A percentile compares a stretch with the other conserved stretches of the same genome.
Evolutionary conservation across 768 basidiomycete species (phyloP).

Genomic region (Polyporus arcularius): DNA sequence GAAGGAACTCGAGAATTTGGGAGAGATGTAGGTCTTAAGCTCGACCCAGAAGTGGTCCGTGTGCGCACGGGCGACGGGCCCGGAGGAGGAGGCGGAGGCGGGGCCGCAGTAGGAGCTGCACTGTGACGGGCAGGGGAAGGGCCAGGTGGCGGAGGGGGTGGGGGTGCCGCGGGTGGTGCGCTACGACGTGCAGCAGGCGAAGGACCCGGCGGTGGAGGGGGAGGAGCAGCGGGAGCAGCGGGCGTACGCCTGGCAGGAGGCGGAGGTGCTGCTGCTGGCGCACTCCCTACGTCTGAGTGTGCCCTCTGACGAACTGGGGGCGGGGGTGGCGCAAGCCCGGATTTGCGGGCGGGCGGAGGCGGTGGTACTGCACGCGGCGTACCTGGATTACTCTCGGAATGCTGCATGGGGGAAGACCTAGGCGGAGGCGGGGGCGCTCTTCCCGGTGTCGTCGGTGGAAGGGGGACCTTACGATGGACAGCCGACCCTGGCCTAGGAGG

Average conservation of each 20-base stretch:
- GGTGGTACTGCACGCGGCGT: slow-evolving; percentile 40
- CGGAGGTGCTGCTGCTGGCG: slow-evolving; percentile 27
- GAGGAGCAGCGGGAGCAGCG: slow-evolving; percentile 23
- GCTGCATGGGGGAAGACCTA: slow-evolving; percentile 19
- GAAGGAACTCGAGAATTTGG: slow-evolving; percentile 23
- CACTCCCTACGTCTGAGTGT: slow-evolving; percentile 41
- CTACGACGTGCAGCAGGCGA: slow-evolving; percentile 6
- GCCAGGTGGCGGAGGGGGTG: slow-evolving; percentile 22
- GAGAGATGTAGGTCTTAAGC: slow-evolving; percentile 12
- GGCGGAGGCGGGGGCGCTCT: slow-evolving; percentile 30
- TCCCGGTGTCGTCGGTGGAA: slow-evolving; percentile 27
- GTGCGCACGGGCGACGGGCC: slow-evolving; percentile 21
- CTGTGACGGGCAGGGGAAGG: neutral
- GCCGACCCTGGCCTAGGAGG: slow-evolving; percentile 26
- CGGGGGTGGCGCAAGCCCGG: slow-evolving; percentile 23
- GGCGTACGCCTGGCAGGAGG: slow-evolving; percentile 36
- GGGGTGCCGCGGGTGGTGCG: slow-evolving; percentile 11
- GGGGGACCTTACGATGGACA: slow-evolving; percentile 26
- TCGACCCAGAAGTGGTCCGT: slow-evolving; percentile 9
- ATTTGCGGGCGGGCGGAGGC: slow-evolving; percentile 40
- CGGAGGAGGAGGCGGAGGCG: slow-evolving; percentile 20
- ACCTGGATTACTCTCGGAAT: slow-evolving; percentile 24
- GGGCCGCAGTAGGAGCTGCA: slow-evolving; percentile 3
- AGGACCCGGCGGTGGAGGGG: slow-evolving; percentile 24
- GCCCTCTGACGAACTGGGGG: slow-evolving; percentile 38